A percentile compares a stretch with the other conserved stretches of the same genome.
These are phyloP conservation scores for Fusarium albidum DNA, from an alignment of 2,329 filamentous ascomycete genomes.

Conservation along the genomic window DNA sequence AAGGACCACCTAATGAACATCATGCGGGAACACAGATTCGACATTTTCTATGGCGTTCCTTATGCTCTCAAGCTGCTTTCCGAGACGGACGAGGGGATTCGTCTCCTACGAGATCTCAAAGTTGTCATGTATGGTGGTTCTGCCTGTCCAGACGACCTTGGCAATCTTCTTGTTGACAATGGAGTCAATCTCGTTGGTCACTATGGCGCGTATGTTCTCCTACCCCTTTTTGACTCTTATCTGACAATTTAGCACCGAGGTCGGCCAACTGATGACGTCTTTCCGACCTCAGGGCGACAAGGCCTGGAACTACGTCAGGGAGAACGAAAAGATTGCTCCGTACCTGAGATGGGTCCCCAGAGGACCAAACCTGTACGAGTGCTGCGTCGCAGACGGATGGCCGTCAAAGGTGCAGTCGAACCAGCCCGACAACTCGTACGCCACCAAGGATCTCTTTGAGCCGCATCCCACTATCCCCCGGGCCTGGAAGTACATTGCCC, in stretches of 20 bases:
- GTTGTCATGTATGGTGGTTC: slow-evolving; percentile 66
- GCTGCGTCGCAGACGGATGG: slow-evolving; percentile 48
- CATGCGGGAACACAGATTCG: slow-evolving; percentile 50
- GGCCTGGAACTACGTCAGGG: slow-evolving; percentile 43
- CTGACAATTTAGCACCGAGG: slow-evolving; percentile 36
- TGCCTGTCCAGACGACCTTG: slow-evolving; percentile 66
- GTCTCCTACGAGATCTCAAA: slow-evolving; percentile 54
- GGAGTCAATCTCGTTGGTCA: slow-evolving; percentile 65
- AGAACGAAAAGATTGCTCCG: slow-evolving; percentile 21
- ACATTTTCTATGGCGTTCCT: slow-evolving; percentile 69
- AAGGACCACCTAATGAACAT: slow-evolving; percentile 54
- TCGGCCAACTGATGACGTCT: slow-evolving; percentile 40
- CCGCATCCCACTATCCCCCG: slow-evolving; percentile 51
- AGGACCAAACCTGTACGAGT: slow-evolving; percentile 42
- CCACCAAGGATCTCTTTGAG: slow-evolving; percentile 54
- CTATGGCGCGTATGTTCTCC: slow-evolving; percentile 60
- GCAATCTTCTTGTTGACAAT: slow-evolving; percentile 58
- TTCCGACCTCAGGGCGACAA: slow-evolving; percentile 37
- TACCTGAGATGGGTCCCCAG: neutral
- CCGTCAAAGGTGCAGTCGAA: slow-evolving; percentile 45
- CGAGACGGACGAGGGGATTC: slow-evolving; percentile 64
- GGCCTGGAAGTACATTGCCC: slow-evolving; percentile 55
- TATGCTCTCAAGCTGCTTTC: slow-evolving; percentile 70
- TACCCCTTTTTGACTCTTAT: accelerated
- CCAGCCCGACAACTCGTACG: slow-evolving; percentile 53